Conservation (phyloP, 345 rosid species). For the Gossypium turneri region DNA sequence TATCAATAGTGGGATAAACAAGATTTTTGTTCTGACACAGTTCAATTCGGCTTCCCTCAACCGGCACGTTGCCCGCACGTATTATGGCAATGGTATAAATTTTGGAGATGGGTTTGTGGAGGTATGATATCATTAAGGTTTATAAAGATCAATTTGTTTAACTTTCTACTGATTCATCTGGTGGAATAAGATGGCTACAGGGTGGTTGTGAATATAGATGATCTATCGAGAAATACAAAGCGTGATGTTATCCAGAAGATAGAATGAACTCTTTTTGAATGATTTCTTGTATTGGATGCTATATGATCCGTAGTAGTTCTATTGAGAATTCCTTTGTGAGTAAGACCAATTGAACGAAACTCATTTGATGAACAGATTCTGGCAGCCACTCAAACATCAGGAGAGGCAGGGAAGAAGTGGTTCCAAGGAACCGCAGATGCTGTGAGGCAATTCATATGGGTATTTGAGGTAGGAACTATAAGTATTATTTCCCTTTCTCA, state of each 20-base stretch:
- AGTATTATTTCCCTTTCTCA: not conserved
- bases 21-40: constrained; percentile 88
- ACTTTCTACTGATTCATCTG: not conserved
- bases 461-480: constrained; percentile 67
- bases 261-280: not conserved
- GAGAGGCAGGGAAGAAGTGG: constrained; percentile 87
- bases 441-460: constrained; percentile 92
- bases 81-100: constrained; percentile 80
- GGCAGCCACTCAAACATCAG: constrained; percentile 97
- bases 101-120: constrained; percentile 97
- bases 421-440: constrained; percentile 99
- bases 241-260: not conserved
- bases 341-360: not conserved
- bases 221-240: not conserved
- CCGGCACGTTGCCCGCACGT: constrained; percentile 89
- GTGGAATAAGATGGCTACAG: not conserved
- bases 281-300: not conserved
- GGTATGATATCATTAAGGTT: constrained; percentile 39
- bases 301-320: not conserved
- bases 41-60: constrained; percentile 95
- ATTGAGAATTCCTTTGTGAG: not conserved
- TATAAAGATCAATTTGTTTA: not conserved
- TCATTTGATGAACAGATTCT: constrained; percentile 51
- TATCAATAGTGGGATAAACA: constrained; percentile 91
- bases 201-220: not conserved